These are phyloP conservation scores for Solanum lignicaule DNA, from an alignment of 257 asterid species.

Conservation along the genomic window DNA sequence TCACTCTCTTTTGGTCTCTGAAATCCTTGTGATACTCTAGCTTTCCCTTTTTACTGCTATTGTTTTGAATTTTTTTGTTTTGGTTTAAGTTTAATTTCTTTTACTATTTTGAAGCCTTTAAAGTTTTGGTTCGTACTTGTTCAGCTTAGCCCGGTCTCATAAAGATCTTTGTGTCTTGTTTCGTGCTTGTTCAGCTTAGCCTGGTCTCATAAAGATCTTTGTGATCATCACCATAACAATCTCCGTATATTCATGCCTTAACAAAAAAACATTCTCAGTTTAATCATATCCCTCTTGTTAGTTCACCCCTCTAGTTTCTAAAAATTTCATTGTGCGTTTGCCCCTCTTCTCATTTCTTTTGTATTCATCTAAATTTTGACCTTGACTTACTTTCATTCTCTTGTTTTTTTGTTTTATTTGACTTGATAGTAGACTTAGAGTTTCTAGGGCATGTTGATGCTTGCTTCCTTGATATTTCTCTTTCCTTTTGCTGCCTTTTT, in stretches of 20 bases:
- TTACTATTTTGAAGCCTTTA: neutral
- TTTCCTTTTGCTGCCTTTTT: neutral
- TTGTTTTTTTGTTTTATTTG: neutral
- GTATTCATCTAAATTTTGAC: neutral
- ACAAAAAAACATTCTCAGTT: neutral
- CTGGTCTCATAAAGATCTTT: neutral
- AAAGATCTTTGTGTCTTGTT: neutral
- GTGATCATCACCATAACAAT: neutral
- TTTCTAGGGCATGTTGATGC: neutral
- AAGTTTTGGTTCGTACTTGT: neutral
- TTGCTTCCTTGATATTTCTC: neutral
- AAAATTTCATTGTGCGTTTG: neutral
- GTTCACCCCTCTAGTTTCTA: neutral
- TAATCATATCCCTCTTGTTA: neutral
- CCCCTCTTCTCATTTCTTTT: neutral
- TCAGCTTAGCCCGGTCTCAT: neutral
- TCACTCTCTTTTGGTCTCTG: neutral
- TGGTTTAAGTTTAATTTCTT: neutral
- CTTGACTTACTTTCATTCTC: neutral
- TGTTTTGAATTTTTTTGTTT: neutral
- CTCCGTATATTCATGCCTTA: neutral
- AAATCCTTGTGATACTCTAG: neutral
- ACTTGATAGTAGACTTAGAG: neutral
- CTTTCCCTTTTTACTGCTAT: neutral
- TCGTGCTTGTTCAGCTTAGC: neutral